Percentiles rank a stretch among this genome's conserved stretches.
Conservation (phyloP, 371 early-diverging fungal genomes). For the Chytridium lagenaria region DNA sequence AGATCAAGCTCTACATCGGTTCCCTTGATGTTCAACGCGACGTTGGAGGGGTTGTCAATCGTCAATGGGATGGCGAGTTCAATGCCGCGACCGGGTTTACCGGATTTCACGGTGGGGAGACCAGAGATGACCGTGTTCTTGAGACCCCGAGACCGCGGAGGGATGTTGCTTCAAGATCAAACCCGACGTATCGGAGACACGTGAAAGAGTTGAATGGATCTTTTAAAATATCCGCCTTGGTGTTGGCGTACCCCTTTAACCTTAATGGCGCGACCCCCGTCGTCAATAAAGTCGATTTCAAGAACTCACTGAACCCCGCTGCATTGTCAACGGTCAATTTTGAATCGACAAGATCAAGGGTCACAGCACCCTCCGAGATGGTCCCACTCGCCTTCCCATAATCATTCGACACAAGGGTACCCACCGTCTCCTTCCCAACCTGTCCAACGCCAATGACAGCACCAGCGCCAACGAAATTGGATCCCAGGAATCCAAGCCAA, state of each 20-base stretch:
- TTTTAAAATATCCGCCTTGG: background rate
- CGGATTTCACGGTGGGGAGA: background rate
- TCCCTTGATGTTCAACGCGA: background rate
- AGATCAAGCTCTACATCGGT: background rate
- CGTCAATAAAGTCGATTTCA: background rate
- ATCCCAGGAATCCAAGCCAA: constrained; percentile 2
- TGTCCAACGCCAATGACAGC: constrained; percentile 1
- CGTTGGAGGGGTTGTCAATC: constrained; percentile 24
- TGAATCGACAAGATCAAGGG: background rate
- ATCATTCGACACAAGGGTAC: background rate
- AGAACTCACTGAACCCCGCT: constrained; percentile 7
- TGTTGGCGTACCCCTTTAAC: constrained; percentile 21
- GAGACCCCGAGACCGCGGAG: background rate
- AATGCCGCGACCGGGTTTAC: constrained; percentile 12
- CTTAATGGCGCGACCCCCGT: background rate
- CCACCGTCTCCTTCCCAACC: constrained; percentile 9
- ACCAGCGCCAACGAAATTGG: constrained; percentile 10
- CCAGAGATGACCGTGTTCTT: background rate
- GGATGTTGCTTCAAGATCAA: constrained; percentile 4
- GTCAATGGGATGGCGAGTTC: constrained; percentile 14
- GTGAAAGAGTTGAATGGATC: background rate
- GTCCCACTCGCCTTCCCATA: background rate
- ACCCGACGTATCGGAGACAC: constrained; percentile 14
- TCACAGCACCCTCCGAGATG: background rate
- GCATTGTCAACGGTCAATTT: background rate